These are phyloP conservation scores for Pichia nanzhaoensis DNA, from an alignment of 805 yeast genomes.

Conservation along the genomic window DNA sequence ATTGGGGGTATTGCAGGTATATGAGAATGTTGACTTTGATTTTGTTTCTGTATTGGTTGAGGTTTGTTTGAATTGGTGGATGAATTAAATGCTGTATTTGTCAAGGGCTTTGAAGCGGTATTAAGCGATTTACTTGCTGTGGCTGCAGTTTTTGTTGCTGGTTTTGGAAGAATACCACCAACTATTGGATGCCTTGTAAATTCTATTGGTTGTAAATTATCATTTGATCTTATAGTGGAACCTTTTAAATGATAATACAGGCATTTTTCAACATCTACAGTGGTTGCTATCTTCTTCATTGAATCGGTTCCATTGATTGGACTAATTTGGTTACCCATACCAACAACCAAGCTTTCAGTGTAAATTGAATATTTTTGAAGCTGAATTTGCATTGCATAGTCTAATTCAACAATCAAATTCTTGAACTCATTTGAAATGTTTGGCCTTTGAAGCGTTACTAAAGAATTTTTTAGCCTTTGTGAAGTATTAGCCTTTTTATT, in stretches of 20 bases:
- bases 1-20: neutral
- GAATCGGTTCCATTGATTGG: conserved; percentile 58
- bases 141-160: neutral
- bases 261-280: conserved; percentile 79
- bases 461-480: conserved; percentile 65
- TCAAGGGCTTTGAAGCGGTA: neutral
- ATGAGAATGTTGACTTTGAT: too few species aligned
- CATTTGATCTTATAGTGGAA: conserved; percentile 29
- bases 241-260: conserved; percentile 56
- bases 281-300: conserved; percentile 68
- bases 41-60: neutral
- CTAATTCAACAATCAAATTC: conserved; percentile 77
- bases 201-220: conserved; percentile 53
- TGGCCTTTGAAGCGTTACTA: conserved; percentile 71
- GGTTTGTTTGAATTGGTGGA: neutral
- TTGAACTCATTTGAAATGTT: conserved; percentile 62
- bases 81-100: conserved; percentile 2
- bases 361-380: conserved; percentile 84
- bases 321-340: conserved; percentile 74
- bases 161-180: conserved; percentile 17
- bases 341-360: conserved; percentile 75
- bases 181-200: conserved; percentile 67
- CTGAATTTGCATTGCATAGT: conserved; percentile 83
- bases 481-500: conserved; percentile 68
- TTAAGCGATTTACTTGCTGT: neutral